phyloP scores from a whole-genome alignment of 2,329 filamentous ascomycete species.

The Fusarium sp. region DNA sequence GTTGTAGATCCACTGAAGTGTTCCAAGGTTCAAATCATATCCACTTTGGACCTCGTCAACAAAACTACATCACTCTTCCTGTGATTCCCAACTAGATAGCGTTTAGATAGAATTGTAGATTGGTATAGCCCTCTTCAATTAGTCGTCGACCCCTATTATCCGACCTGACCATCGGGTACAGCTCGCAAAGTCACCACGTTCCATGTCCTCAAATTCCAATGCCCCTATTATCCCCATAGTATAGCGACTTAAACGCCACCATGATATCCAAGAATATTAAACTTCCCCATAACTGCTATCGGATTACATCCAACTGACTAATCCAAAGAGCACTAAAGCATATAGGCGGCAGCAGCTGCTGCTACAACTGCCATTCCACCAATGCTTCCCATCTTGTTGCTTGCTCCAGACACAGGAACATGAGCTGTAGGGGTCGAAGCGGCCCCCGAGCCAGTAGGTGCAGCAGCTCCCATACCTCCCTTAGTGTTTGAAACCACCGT shows the following conservation, averaged over 20 bases:
- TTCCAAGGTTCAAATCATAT: conserved; percentile 64
- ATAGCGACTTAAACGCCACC: no score
- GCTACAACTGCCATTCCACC: conserved; percentile 11
- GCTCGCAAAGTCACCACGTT: no score
- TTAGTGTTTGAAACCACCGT: conserved; percentile 14
- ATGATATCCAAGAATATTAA: conserved; percentile 11
- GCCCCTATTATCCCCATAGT: no score
- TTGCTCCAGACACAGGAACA: conserved; percentile 25
- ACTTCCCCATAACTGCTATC: no score
- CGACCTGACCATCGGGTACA: no score
- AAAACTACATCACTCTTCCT: conserved; percentile 67
- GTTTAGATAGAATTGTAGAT: background rate
- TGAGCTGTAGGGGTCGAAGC: conserved; percentile 17
- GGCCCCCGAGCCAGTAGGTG: conserved; percentile 23
- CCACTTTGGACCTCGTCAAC: conserved; percentile 62
- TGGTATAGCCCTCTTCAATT: background rate
- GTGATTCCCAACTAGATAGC: conserved; percentile 58
- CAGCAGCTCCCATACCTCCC: conserved; percentile 17
- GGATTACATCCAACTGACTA: no score
- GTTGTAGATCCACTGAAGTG: conserved; percentile 43
- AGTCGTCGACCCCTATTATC: no score
- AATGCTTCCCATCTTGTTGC: conserved; percentile 20
- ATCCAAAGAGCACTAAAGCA: conserved; percentile 6
- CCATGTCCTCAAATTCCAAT: no score
- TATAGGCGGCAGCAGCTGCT: conserved; percentile 8